Conservation (phyloP, 331 rosid genomes). For the Saraca asoca region DNA sequence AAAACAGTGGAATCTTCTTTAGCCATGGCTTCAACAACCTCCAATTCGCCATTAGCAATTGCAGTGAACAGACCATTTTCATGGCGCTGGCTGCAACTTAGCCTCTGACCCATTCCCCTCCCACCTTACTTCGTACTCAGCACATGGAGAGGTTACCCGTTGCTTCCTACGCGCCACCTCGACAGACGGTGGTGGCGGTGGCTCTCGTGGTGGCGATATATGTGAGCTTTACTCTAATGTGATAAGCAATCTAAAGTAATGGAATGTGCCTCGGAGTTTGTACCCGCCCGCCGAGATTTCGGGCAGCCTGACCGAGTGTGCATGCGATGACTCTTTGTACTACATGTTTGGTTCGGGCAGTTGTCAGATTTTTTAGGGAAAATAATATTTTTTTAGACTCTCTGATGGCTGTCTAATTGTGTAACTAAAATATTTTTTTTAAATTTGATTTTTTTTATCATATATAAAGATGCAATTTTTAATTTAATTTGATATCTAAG, state of each 20-base stretch:
- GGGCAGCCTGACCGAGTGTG: constrained; percentile 62
- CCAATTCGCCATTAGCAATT: constrained; percentile 63
- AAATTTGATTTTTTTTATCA: no score
- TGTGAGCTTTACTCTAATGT: neutral
- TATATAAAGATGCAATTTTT: no score
- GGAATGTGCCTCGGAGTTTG: constrained; percentile 45
- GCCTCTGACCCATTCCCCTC: constrained; percentile 76
- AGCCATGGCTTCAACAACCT: constrained; percentile 48
- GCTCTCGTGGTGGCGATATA: constrained; percentile 1
- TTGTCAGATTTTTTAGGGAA: constrained; percentile 18
- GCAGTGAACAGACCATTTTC: constrained; percentile 57
- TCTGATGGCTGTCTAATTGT: no score
- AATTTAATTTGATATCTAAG: no score
- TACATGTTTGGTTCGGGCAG: constrained; percentile 35
- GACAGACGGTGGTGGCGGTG: constrained; percentile 38
- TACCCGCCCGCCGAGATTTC: constrained; percentile 56
- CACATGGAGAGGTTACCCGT: constrained; percentile 30
- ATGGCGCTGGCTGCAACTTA: constrained; percentile 54
- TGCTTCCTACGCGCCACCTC: constrained; percentile 58
- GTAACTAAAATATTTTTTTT: no score
- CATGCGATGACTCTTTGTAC: neutral
- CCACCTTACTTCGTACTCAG: constrained; percentile 4
- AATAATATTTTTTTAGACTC: constrained; percentile 1
- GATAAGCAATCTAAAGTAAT: constrained; percentile 28
- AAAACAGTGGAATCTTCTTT: constrained; percentile 50